phyloP scores from a whole-genome alignment of 129 eudicot genomes.

The Calendula officinalis region DNA sequence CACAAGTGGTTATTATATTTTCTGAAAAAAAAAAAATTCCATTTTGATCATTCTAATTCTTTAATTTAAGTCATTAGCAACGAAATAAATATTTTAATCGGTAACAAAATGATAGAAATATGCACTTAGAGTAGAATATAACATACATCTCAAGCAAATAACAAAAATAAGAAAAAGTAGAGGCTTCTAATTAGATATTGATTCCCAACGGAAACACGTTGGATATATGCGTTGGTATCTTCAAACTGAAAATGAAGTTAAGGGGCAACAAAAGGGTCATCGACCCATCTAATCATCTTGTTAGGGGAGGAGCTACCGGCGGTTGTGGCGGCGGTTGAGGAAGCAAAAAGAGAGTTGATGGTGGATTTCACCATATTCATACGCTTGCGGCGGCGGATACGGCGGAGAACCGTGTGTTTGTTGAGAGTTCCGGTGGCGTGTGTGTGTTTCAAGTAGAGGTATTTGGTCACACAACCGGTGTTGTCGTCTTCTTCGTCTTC shows the following conservation, averaged over 20 bases:
- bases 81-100: too few relatives aligned
- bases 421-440: constrained; percentile 30
- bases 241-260: constrained; percentile 12
- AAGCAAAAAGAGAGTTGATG: constrained; percentile 38
- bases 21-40: too few relatives aligned
- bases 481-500: constrained; percentile 10
- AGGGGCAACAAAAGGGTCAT: constrained; percentile 69
- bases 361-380: constrained; percentile 41
- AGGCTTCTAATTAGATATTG: too few relatives aligned
- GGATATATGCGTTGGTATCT: neutral
- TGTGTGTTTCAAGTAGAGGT: constrained; percentile 16
- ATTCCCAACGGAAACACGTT: neutral
- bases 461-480: constrained; percentile 5
- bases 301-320: neutral
- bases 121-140: too few relatives aligned
- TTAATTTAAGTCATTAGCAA: too few relatives aligned
- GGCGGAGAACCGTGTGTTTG: constrained; percentile 54
- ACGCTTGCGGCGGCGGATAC: constrained; percentile 66
- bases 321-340: neutral
- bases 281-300: constrained; percentile 47
- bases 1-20: too few relatives aligned
- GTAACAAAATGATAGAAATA: too few relatives aligned
- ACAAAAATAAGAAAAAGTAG: neutral
- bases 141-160: too few relatives aligned
- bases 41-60: too few relatives aligned